Percentiles rank a stretch among this genome's conserved stretches.
Evolutionary conservation across 2,329 filamentous ascomycete species (phyloP).

Genomic region (Gyromitra esculenta): DNA sequence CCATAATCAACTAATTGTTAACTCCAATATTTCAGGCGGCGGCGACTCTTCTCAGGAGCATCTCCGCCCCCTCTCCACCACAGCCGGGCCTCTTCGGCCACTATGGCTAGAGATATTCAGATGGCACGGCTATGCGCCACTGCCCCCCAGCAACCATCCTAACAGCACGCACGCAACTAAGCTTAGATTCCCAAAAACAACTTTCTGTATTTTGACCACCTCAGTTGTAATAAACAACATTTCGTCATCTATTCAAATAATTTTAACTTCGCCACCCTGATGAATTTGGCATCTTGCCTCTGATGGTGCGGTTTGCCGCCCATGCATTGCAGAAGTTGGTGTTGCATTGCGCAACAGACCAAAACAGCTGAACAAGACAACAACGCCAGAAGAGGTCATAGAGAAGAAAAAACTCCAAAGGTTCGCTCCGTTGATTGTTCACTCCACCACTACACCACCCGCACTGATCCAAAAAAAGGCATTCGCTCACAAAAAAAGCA

Average conservation of each 20-base stretch:
- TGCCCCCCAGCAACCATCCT: conserved; percentile 15
- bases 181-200: conserved; percentile 31
- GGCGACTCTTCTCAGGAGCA: conserved; percentile 24
- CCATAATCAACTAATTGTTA: conserved; percentile 40
- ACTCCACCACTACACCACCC: conserved; percentile 15
- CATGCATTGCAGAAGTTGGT: conserved; percentile 44
- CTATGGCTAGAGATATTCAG: conserved; percentile 44
- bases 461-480: conserved; percentile 54
- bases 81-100: conserved; percentile 41
- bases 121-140: conserved; percentile 49
- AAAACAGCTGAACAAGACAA: conserved; percentile 48
- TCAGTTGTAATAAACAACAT: conserved; percentile 34
- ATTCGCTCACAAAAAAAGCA: conserved; percentile 40
- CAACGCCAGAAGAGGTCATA: conserved; percentile 35
- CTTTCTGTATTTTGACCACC: conserved; percentile 11
- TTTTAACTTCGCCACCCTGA: conserved; percentile 41
- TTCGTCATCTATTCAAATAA: conserved; percentile 40
- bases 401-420: conserved; percentile 35
- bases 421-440: conserved; percentile 37
- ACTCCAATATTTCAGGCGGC: conserved; percentile 40
- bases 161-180: conserved; percentile 6
- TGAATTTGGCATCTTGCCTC: conserved; percentile 30
- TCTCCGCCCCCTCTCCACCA: conserved; percentile 33
- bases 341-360: conserved; percentile 46
- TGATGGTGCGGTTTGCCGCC: conserved; percentile 38